These are phyloP conservation scores for Podospora anserina DNA, from an alignment of 495 filamentous ascomycete genomes.

Conservation along the genomic window DNA sequence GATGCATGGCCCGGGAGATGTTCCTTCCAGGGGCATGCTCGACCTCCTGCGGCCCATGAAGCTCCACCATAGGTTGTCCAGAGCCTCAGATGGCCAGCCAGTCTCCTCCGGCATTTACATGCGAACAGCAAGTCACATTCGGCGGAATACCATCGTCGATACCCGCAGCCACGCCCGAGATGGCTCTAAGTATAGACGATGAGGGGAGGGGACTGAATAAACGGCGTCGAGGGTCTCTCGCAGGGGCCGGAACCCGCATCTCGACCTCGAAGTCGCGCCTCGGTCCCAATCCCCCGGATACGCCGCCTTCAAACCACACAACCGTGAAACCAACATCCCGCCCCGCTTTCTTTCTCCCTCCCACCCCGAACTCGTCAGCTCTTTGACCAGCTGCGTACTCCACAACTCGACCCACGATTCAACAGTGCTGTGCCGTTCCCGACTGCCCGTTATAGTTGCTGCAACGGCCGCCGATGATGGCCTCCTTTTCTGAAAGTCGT, in stretches of 20 bases:
- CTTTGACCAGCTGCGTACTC: background rate
- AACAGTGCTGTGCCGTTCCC: slow-evolving; percentile 12
- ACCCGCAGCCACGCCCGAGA: slow-evolving; percentile 1
- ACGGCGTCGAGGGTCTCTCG: background rate
- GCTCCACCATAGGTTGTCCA: background rate
- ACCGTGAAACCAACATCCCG: slow-evolving; percentile 16
- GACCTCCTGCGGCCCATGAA: background rate
- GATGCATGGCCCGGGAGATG: slow-evolving; percentile 1
- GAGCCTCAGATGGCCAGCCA: background rate
- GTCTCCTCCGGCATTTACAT: background rate
- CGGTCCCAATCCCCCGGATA: background rate
- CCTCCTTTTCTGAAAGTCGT: background rate
- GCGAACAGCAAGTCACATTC: background rate
- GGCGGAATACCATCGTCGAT: background rate
- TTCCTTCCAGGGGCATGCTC: background rate
- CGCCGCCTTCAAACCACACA: background rate
- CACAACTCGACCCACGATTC: background rate
- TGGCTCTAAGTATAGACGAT: slow-evolving; percentile 6
- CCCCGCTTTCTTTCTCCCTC: background rate
- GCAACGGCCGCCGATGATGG: slow-evolving; percentile 6
- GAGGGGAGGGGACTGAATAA: background rate
- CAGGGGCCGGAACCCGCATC: background rate
- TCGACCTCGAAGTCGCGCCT: background rate
- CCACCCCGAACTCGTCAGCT: background rate
- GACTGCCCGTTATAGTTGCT: slow-evolving; percentile 14